Evolutionary conservation across 345 rosid species (phyloP), one percentile per base, ranked within the genome.

Genomic region (Hirschfeldia incana): DNA sequence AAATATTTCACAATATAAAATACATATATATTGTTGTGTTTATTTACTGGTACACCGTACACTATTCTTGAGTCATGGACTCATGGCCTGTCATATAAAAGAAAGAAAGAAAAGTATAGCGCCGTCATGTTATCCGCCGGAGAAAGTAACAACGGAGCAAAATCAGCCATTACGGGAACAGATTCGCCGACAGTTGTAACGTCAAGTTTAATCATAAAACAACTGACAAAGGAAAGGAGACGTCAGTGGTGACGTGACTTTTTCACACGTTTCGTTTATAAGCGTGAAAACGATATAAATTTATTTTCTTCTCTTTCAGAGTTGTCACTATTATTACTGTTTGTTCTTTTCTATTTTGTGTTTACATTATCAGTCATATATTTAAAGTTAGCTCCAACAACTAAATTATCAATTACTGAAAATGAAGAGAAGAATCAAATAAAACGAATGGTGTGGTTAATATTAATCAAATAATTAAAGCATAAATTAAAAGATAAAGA

Each of bases 141-240:
- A 16, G 26, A 74, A 74, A 36, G 59, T 13, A 51, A 9, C 21
- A 74, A 79, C 67, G 60, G 77, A 62, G 74, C 55, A 74, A 73
- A 70, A 69, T 79, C 65, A 51, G 10, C 69, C 42, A 51, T 61
- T 27, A 79, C 75, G 16, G 82, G 4, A 36, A 7, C 17, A 63
- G 65, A 79, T 30, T 74, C 80, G 64, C 80, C 80, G 83, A 75
- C 80, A 80, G 76, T 80, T 80, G 76, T 57, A 75, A 65, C 80
- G 76, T 70, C 64, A 80, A 80, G 82, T 28, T 53, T 74, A 51
- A 69, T 67, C 65, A 69, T n/a, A 10, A 62, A 78, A 60, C 51
- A 72, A 65, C 33, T 60, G 33, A 67, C 55, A 21, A 21, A 6
- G 16, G 27, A 39, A 60, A 62, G 39, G 4, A 44, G 21, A 33